Evolutionary conservation across 306 rosid genomes (phyloP).

Genomic region (Citrullus colocynthis): DNA sequence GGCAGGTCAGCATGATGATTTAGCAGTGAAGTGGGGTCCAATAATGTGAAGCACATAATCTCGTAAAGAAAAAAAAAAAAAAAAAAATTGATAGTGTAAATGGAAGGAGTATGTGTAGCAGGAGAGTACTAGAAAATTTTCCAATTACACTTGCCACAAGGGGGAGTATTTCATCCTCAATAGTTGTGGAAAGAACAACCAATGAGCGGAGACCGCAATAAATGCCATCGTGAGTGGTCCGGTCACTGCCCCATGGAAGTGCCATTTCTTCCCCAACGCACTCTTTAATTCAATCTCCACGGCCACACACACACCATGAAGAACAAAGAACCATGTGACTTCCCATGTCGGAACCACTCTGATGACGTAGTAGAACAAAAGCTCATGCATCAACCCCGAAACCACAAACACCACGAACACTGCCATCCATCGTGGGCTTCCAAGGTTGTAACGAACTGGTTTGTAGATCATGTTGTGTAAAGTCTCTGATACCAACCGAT

Average conservation of each 20-base stretch:
- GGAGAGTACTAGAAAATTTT: too few relatives aligned
- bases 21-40: too few relatives aligned
- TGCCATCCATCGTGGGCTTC: neutral
- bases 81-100: too few relatives aligned
- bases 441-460: constrained; percentile 6
- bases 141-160: too few relatives aligned
- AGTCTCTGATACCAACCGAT: constrained; percentile 10
- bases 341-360: constrained; percentile 21
- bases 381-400: constrained; percentile 28
- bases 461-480: constrained; percentile 9
- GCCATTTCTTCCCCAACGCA: neutral
- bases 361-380: constrained; percentile 10
- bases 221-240: constrained; percentile 6
- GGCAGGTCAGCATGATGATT: too few relatives aligned
- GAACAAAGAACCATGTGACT: constrained; percentile 13
- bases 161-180: neutral
- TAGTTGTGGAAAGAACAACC: constrained; percentile 23
- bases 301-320: constrained; percentile 21
- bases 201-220: constrained; percentile 1
- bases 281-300: constrained; percentile 13
- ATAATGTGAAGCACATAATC: too few relatives aligned
- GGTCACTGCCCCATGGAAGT: constrained; percentile 4
- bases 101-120: too few relatives aligned
- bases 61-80: too few relatives aligned
- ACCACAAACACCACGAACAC: constrained; percentile 1